Percentiles rank a stretch among this genome's conserved stretches.
Evolutionary conservation across 768 basidiomycete species (phyloP).

Genomic region (Lactifluus echinatus): DNA sequence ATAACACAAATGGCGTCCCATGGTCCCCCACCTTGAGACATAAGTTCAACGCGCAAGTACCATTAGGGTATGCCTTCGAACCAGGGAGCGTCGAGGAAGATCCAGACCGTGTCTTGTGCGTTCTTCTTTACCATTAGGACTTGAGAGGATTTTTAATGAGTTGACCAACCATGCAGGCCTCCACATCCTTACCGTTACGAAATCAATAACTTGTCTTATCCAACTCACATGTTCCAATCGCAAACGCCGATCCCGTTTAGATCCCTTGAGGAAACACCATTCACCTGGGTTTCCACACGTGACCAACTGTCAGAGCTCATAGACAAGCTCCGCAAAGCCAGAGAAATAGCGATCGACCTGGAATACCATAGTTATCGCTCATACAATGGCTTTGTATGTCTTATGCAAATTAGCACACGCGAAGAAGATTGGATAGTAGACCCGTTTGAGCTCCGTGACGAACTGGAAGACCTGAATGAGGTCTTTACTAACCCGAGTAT

Average conservation of each 20-base stretch:
- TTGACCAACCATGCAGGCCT: constrained; percentile 25
- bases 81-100: constrained; percentile 25
- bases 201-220: constrained; percentile 65
- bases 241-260: constrained; percentile 43
- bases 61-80: constrained; percentile 55
- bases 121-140: background rate
- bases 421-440: constrained; percentile 86
- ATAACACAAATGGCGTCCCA: constrained; percentile 47
- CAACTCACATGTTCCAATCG: constrained; percentile 53
- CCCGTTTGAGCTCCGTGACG: constrained; percentile 62
- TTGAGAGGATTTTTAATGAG: background rate
- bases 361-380: constrained; percentile 89
- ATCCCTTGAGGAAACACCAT: constrained; percentile 57
- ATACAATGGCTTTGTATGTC: constrained; percentile 79
- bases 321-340: constrained; percentile 48
- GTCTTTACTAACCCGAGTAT: constrained; percentile 78
- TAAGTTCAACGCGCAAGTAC: constrained; percentile 80
- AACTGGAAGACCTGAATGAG: constrained; percentile 67
- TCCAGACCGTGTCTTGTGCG: constrained; percentile 15
- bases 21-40: constrained; percentile 65
- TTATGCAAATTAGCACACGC: constrained; percentile 88
- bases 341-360: constrained; percentile 86
- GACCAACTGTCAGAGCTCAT: constrained; percentile 55
- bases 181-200: constrained; percentile 82
- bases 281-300: constrained; percentile 60